Percentiles rank a stretch among this genome's conserved stretches.
phyloP scores from a whole-genome alignment of 192 early-diverging fungal genomes.

The Pilobolus umbonatus region DNA sequence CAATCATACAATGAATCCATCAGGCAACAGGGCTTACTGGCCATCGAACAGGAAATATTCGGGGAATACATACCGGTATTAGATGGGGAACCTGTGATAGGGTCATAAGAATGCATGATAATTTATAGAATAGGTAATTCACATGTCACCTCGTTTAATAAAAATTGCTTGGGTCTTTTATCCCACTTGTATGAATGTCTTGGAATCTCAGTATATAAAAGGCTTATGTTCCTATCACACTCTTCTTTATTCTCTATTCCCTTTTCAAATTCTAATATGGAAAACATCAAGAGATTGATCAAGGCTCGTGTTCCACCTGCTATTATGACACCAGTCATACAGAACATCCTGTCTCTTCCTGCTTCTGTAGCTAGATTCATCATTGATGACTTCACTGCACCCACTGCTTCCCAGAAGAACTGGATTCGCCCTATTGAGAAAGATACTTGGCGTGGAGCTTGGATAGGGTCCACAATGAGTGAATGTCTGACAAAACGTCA shows the following conservation, averaged over 20 bases:
- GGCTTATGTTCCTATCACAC: no score
- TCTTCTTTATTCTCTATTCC: neutral
- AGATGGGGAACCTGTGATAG: neutral
- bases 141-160: no score
- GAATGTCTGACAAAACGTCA: neutral
- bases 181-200: no score
- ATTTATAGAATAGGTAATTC: no score
- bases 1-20: constrained; percentile 28
- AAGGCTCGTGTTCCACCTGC: neutral
- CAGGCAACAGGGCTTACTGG: constrained; percentile 6
- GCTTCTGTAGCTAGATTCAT: neutral
- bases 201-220: no score
- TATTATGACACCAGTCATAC: neutral
- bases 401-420: constrained; percentile 1
- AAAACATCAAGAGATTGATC: neutral
- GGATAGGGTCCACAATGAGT: constrained; percentile 6
- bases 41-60: constrained; percentile 21
- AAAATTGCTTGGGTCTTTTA: no score
- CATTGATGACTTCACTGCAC: neutral
- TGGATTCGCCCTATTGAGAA: constrained; percentile 1
- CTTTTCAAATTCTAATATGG: neutral
- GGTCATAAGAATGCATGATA: no score
- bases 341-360: neutral
- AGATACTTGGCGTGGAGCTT: constrained; percentile 13
- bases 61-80: constrained; percentile 3